Evolutionary conservation across 2,329 filamentous ascomycete genomes (phyloP).

Genomic region (Beauveria bassiana): DNA sequence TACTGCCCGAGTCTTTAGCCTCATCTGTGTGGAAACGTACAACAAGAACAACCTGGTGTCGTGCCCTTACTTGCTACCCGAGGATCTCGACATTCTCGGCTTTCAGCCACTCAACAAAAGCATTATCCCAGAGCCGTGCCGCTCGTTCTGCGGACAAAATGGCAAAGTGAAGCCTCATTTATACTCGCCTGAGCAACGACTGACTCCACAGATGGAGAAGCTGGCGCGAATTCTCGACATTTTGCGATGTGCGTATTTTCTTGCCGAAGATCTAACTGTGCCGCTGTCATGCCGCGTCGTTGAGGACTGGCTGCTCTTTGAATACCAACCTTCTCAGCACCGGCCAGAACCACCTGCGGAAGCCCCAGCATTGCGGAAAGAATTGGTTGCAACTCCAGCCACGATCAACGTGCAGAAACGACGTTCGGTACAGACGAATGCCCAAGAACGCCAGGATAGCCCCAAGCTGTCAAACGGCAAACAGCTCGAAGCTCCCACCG

Average conservation of each 20-base stretch:
- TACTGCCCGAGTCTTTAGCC: constrained; percentile 38
- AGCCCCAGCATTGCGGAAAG: background rate
- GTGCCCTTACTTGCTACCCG: constrained; percentile 42
- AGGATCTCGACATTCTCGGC: constrained; percentile 41
- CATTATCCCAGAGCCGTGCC: constrained; percentile 31
- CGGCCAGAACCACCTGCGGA: background rate
- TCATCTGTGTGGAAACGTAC: constrained; percentile 38
- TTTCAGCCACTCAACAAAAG: constrained; percentile 34
- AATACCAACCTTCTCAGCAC: constrained; percentile 18
- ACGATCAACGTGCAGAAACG: constrained; percentile 5
- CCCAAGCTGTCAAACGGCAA: background rate
- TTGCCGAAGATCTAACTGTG: constrained; percentile 33
- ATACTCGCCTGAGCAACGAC: constrained; percentile 23
- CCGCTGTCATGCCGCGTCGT: constrained; percentile 28
- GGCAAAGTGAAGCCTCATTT: constrained; percentile 33
- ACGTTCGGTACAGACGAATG: background rate
- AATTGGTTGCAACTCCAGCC: background rate
- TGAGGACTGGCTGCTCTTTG: constrained; percentile 25
- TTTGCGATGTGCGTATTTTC: constrained; percentile 39
- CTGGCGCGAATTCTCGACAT: constrained; percentile 41
- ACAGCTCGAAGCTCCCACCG: background rate
- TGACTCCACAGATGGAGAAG: constrained; percentile 28
- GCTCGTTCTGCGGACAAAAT: constrained; percentile 27
- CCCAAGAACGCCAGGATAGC: background rate
- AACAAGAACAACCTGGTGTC: constrained; percentile 29